These are phyloP conservation scores for Blastobotrys elegans DNA, from an alignment of 1,139 yeast species.

Conservation along the genomic window DNA sequence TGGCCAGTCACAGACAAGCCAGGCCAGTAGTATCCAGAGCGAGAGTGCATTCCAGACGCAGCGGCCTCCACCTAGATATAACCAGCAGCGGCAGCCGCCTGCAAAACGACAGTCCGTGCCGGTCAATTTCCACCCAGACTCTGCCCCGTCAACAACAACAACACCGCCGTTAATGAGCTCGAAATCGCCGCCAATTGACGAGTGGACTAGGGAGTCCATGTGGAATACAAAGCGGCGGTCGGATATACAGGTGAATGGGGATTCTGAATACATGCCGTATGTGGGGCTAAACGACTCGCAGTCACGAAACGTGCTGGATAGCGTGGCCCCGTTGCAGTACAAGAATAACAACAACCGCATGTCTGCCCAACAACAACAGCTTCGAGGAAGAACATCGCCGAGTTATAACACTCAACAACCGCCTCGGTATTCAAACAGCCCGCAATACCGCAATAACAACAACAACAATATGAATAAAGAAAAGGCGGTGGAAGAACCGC, in stretches of 20 bases:
- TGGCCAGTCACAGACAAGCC: neutral
- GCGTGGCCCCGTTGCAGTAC: constrained; percentile 8
- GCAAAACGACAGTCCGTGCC: constrained; percentile 17
- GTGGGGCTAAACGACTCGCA: constrained; percentile 5
- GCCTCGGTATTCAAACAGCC: constrained; percentile 8
- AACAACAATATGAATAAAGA: no score
- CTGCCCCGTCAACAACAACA: neutral
- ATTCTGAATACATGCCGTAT: constrained; percentile 7
- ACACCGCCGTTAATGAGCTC: neutral
- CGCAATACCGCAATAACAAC: constrained; percentile 2
- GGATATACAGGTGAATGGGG: constrained; percentile 7
- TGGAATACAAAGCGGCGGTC: constrained; percentile 13
- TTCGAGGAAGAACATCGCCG: neutral
- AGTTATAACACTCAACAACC: neutral
- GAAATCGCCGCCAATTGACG: constrained; percentile 8
- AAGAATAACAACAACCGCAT: neutral
- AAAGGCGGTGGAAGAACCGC: no score
- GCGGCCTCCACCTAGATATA: constrained; percentile 14
- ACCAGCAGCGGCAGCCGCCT: constrained; percentile 13
- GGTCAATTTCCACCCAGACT: constrained; percentile 7
- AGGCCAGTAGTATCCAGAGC: constrained; percentile 10
- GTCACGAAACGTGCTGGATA: neutral
- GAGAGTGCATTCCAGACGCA: constrained; percentile 13
- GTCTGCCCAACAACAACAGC: neutral
- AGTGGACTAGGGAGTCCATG: constrained; percentile 13